These are phyloP conservation scores for Sarocladiaceae sp. DNA, from an alignment of 2,329 filamentous ascomycete genomes.

Conservation along the genomic window DNA sequence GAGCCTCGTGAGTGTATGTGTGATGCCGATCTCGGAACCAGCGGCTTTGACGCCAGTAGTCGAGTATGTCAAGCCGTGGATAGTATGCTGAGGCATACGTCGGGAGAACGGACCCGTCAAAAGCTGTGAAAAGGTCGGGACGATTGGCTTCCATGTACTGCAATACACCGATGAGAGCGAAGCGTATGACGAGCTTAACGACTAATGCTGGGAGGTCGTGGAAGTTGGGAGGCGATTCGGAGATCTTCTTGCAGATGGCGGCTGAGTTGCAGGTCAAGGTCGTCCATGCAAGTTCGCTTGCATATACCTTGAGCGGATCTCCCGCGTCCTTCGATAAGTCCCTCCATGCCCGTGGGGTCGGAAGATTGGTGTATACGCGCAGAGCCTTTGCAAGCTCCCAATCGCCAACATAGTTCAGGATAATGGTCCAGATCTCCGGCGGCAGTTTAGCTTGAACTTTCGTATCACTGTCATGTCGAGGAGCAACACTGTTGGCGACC, in stretches of 20 bases:
- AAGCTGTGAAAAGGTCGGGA: constrained; percentile 76
- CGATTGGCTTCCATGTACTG: constrained; percentile 60
- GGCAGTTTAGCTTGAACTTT: constrained; percentile 54
- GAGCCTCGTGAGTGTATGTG: constrained; percentile 71
- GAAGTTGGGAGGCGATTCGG: constrained; percentile 65
- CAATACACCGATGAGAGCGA: constrained; percentile 76
- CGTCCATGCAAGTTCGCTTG: constrained; percentile 79
- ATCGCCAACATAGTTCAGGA: constrained; percentile 79
- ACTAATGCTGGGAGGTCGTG: constrained; percentile 71
- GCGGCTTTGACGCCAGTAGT: constrained; percentile 85
- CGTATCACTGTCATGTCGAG: constrained; percentile 27
- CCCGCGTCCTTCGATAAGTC: constrained; percentile 53
- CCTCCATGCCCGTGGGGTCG: constrained; percentile 67
- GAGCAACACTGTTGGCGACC: constrained; percentile 37
- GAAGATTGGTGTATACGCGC: constrained; percentile 73
- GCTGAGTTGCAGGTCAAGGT: constrained; percentile 69
- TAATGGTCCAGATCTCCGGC: constrained; percentile 83
- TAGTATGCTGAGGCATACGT: constrained; percentile 87
- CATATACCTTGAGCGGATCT: constrained; percentile 66
- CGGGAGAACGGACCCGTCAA: constrained; percentile 79
- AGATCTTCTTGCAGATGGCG: constrained; percentile 70
- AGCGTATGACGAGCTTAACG: constrained; percentile 87
- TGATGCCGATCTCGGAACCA: constrained; percentile 76
- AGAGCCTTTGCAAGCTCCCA: constrained; percentile 87
- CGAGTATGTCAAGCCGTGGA: constrained; percentile 76